Percentiles rank a stretch among this genome's conserved stretches.
phyloP scores from a whole-genome alignment of 2,329 filamentous ascomycete species.

The Fusarium fujikuroi region DNA sequence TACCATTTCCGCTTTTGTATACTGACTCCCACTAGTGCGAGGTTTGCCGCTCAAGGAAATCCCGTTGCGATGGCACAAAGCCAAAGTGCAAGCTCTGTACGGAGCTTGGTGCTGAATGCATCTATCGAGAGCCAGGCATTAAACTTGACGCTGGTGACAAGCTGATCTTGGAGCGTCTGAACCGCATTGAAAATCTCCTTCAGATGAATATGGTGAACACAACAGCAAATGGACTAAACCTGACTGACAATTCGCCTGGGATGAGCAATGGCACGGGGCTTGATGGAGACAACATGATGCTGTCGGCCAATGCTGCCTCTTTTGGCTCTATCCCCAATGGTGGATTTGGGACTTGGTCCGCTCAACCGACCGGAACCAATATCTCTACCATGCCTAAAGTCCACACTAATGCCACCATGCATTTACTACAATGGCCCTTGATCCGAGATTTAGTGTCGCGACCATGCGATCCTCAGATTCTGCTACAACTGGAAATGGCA shows the following conservation, averaged over 20 bases:
- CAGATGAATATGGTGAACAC: constrained; percentile 71
- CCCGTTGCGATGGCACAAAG: constrained; percentile 80
- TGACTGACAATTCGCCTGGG: constrained; percentile 71
- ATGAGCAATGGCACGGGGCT: constrained; percentile 72
- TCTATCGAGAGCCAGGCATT: constrained; percentile 86
- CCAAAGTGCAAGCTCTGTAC: constrained; percentile 88
- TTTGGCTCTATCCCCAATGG: constrained; percentile 69
- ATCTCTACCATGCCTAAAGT: constrained; percentile 89
- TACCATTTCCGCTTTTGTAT: not conserved
- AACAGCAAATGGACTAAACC: constrained; percentile 61
- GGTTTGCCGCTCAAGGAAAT: constrained; percentile 83
- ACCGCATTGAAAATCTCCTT: constrained; percentile 81
- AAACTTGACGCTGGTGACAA: constrained; percentile 90
- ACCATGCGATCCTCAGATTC: constrained; percentile 82
- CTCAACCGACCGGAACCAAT: constrained; percentile 64
- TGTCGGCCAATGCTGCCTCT: constrained; percentile 53
- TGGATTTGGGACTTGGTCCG: constrained; percentile 78
- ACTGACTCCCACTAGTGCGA: constrained; percentile 69
- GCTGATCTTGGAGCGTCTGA: constrained; percentile 81
- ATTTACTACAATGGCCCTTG: constrained; percentile 82
- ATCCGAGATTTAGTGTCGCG: constrained; percentile 81
- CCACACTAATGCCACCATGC: constrained; percentile 82
- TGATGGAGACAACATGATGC: constrained; percentile 65
- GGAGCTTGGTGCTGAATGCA: constrained; percentile 82
- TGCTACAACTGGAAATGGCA: constrained; percentile 83